A percentile compares a stretch with the other conserved stretches of the same genome.
Conservation (phyloP, 2,329 filamentous ascomycete genomes). For the Exophiala dermatitidis region DNA sequence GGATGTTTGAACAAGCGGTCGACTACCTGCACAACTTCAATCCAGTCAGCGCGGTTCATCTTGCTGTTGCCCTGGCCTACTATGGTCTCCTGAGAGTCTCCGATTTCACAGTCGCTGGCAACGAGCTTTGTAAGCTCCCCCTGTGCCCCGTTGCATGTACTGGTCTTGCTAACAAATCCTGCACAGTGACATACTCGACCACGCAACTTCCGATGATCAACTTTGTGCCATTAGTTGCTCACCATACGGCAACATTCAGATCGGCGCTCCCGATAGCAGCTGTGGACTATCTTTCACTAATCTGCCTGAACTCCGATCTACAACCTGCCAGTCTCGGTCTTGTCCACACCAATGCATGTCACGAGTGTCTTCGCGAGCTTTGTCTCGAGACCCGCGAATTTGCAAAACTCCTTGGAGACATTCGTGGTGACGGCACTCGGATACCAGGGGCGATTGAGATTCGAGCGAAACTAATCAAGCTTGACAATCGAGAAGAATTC, state of each 20-base stretch:
- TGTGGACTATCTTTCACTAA: constrained; percentile 84
- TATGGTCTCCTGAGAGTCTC: constrained; percentile 85
- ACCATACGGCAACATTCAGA: constrained; percentile 94
- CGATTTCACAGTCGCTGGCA: constrained; percentile 66
- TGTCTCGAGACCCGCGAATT: constrained; percentile 97
- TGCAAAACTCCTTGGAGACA: constrained; percentile 85
- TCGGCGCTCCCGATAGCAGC: constrained; percentile 82
- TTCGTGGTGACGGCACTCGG: constrained; percentile 74
- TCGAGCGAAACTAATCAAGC: constrained; percentile 70
- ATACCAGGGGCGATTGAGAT: constrained; percentile 83
- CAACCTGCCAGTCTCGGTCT: constrained; percentile 60
- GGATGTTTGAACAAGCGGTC: constrained; percentile 90
- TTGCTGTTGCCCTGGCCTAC: constrained; percentile 79
- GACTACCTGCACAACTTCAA: constrained; percentile 87
- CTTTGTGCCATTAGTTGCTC: constrained; percentile 86
- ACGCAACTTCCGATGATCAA: constrained; percentile 68
- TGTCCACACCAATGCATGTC: constrained; percentile 73
- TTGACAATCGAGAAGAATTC: constrained; percentile 74
- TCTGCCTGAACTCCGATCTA: constrained; percentile 85
- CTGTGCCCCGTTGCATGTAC: background rate
- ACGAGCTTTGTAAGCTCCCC: constrained; percentile 52
- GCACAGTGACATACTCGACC: constrained; percentile 47
- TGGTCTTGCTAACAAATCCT: background rate
- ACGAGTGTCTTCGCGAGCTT: constrained; percentile 86
- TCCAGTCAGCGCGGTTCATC: constrained; percentile 90